Evolutionary conservation across 441 rosid species (phyloP).

Genomic region (Adansonia madagascariensis): DNA sequence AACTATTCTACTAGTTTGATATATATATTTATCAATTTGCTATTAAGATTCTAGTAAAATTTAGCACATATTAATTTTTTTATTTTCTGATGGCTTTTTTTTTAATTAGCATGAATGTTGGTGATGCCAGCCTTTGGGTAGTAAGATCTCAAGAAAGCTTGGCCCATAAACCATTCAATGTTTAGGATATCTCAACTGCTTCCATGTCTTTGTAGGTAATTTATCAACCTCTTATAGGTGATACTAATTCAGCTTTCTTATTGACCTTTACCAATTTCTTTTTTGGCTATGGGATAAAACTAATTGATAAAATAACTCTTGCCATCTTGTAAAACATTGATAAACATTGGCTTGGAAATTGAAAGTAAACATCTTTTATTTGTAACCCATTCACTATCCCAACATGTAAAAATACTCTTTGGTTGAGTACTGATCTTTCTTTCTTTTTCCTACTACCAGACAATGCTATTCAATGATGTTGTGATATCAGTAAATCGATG

Average conservation of each 20-base stretch:
- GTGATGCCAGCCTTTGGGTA: conserved; percentile 53
- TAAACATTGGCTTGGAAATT: neutral
- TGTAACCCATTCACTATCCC: neutral
- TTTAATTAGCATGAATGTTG: conserved; percentile 55
- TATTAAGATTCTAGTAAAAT: neutral
- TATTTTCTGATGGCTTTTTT: neutral
- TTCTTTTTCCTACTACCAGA: conserved; percentile 30
- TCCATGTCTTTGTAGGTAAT: conserved; percentile 53
- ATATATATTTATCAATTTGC: neutral
- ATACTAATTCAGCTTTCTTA: neutral
- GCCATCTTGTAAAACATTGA: neutral
- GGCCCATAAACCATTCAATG: conserved; percentile 54
- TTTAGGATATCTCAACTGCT: conserved; percentile 52
- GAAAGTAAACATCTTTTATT: neutral
- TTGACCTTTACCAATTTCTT: neutral
- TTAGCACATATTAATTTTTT: neutral
- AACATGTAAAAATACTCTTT: neutral
- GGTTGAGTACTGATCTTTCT: neutral
- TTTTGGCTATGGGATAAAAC: neutral
- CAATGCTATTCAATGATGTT: conserved; percentile 28
- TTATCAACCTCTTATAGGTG: neutral
- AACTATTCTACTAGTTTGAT: no score
- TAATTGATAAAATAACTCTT: neutral
- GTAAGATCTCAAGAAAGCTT: conserved; percentile 35
- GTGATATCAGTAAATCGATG: conserved; percentile 41